Evolutionary conservation across 192 early-diverging fungal species (phyloP).

Genomic region (Podila epigama): DNA sequence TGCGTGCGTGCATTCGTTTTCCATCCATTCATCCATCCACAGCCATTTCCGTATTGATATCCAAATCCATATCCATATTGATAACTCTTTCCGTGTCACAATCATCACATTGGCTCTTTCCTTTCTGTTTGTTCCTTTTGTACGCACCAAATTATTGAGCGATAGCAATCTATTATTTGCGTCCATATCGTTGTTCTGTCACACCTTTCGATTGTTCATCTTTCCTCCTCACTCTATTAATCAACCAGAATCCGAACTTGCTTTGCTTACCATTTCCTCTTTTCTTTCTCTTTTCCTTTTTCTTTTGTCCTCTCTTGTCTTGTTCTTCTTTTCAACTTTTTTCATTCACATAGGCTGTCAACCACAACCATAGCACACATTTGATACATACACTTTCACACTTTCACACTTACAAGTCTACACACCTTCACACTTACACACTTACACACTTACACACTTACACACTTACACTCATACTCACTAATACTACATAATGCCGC

Average conservation of each 20-base stretch:
- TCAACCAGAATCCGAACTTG: not conserved
- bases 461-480: not conserved
- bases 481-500: constrained; percentile 13
- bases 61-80: not conserved
- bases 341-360: not conserved
- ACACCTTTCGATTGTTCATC: not conserved
- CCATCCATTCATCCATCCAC: not conserved
- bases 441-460: not conserved
- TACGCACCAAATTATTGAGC: too few species aligned
- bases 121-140: not conserved
- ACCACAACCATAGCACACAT: not conserved
- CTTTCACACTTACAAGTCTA: not conserved
- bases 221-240: not conserved
- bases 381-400: not conserved
- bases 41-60: not conserved
- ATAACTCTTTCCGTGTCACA: too few species aligned
- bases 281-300: not conserved
- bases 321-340: not conserved
- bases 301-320: not conserved
- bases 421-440: constrained; percentile 5
- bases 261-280: not conserved
- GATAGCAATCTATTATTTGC: too few species aligned
- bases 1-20: too few species aligned
- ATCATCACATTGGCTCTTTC: not conserved
- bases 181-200: too few species aligned